Base-by-base conservation (phyloP, 1,139 yeast genomes). In the Sugiyamaella sp. region DNA sequence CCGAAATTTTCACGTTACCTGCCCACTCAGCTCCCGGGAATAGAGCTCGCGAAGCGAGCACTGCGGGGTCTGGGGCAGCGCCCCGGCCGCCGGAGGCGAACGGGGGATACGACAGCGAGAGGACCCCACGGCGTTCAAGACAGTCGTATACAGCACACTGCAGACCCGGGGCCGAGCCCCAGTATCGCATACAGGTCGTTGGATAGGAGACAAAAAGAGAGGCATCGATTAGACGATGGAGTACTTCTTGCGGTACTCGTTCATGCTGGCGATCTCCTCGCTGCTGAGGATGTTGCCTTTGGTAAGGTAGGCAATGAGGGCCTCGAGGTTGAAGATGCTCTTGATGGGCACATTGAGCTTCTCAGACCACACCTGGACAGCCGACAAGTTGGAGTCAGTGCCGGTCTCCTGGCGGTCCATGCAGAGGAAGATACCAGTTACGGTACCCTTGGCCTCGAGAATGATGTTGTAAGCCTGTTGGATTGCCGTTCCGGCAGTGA, bases 401-500 rank as follows among this genome's bases (percentile, higher is more conserved):
- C 95, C 86, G 55, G 86, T 81, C 74, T 93, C 99, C 77, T 90
- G 96, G 77, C 99, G 85, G 71, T 93, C 99, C 65, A 93, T 80
- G 21, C 97, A 96, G 66, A 93, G 88, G 60, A 90, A 85, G 57
- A 90, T 82, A 2, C 96, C 99, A 42, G 82, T 88, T 32, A 89
- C 86, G 20, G 74, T 67, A 51, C 97, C 99, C 42, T 81, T 76
- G 63, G 85, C 93, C 24, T 69, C 75, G 22, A 76, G 76, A 65
- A 93, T 89, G 64, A 93, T 87, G 51, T 80, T 83, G 63, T 89
- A 87, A 0, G 98, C 97, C 73, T 93, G 98, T 65, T 86, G 87
- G 69, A 91, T 90, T 52, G 99, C 99, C 56, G 98, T 93, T 39
- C 99, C 99, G 2, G 99, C 98, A 57, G 98, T 93, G 84, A 93